Conservation (phyloP, 306 rosid genomes). For the Alnus glutinosa region DNA sequence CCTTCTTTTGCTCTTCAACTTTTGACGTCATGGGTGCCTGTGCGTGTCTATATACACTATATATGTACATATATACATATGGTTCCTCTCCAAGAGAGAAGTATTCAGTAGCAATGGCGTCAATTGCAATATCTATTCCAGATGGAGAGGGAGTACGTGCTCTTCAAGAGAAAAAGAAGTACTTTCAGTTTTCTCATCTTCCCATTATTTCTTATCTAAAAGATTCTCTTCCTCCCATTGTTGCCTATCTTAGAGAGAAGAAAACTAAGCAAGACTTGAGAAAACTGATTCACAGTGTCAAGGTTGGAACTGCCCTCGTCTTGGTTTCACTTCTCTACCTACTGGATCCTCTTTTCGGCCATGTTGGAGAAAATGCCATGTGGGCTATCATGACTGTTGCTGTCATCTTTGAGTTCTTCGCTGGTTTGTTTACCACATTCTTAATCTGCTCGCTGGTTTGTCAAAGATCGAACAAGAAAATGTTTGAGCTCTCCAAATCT, state of each 20-base stretch:
- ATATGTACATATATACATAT: too few relatives aligned
- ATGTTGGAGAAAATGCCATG: slow-evolving; percentile 88
- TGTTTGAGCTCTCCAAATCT: too few relatives aligned
- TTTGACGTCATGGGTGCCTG: too few relatives aligned
- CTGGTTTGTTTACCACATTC: slow-evolving; percentile 45
- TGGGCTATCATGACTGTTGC: slow-evolving; percentile 97
- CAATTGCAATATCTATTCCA: slow-evolving; percentile 42
- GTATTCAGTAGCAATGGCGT: background rate
- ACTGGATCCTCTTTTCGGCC: slow-evolving; percentile 63
- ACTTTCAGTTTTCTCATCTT: slow-evolving; percentile 13
- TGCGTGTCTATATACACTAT: too few relatives aligned
- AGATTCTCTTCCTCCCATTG: slow-evolving; percentile 20
- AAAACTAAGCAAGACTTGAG: slow-evolving; percentile 35
- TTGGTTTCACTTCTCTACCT: slow-evolving; percentile 78
- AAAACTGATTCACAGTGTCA: slow-evolving; percentile 65
- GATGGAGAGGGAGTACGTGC: slow-evolving; percentile 25
- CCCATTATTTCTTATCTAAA: slow-evolving; percentile 21
- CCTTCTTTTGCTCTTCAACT: background rate
- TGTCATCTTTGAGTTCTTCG: slow-evolving; percentile 79
- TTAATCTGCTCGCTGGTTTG: too few relatives aligned
- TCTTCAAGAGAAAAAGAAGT: slow-evolving; percentile 18
- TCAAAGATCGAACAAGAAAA: too few relatives aligned
- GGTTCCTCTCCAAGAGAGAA: too few relatives aligned
- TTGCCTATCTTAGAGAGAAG: slow-evolving; percentile 25
- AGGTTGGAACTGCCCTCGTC: slow-evolving; percentile 74